Evolutionary conservation across 192 early-diverging fungal species (phyloP), one percentile per base, ranked within the genome.

Genomic region (Coemansia sp.): DNA sequence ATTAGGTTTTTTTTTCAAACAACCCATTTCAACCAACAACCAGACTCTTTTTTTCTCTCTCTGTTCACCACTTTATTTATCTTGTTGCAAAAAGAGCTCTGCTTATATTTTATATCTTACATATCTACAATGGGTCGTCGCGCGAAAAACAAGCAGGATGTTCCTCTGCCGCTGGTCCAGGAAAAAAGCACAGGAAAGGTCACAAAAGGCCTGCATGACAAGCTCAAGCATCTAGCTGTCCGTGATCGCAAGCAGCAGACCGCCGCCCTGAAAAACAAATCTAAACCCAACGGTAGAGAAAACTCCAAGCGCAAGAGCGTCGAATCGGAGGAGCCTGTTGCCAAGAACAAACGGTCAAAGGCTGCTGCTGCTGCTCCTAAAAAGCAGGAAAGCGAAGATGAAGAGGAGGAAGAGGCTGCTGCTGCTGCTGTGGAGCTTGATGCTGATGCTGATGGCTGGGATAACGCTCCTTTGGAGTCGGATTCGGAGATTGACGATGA

Each of bases 401-500:
- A 84, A n/a, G 76, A 76, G 36, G 66, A 68, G 45, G 82, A 73
- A 22, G 82, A 75, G 29, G 67, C 75, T 52, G 82, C 71, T n/a
- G 28, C 60, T 65, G 70, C 28, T 20, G 48, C 59, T 36, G 60
- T 16, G 48, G 68, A 60, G 36, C 51, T n/a, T 18, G 69, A 57
- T 51, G 79, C 57, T n/a, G 61, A 68, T 22, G 77, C 66, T 38
- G 80, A 34, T 25, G 82, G 79, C 11, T 80, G 77, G 77, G 72
- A 74, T 36, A 80, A 80, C 30, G 81, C 71, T 8, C 75, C 80
- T 38, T 63, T 77, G 0, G 85, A 60, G 30, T 83, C 77, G 11
- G 85, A 82, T n/a, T 84, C 78, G 6, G 86, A 87, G 11, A 62
- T 64, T 8, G 77, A 68, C 49, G 78, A 79, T 38, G 78, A 75